Evolutionary conservation across 164 flowering plant species (phyloP).

Genomic region (Kingdonia uniflora): DNA sequence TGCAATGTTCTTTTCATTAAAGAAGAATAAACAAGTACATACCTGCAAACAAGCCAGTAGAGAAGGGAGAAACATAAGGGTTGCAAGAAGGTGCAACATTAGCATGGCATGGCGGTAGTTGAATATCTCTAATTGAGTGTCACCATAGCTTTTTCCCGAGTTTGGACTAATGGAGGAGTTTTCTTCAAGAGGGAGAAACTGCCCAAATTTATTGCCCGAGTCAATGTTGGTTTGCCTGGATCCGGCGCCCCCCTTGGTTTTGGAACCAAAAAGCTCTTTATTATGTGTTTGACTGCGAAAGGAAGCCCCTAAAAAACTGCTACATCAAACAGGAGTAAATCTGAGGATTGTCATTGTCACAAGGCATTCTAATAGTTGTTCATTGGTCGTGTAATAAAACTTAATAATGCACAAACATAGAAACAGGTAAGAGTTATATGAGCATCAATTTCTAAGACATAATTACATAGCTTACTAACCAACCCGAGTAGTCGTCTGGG

Average conservation of each 20-base stretch:
- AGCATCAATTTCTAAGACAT: too few species aligned
- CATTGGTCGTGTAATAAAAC: not conserved
- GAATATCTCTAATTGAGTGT: conserved; percentile 77
- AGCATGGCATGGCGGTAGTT: conserved; percentile 77
- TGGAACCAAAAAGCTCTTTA: conserved; percentile 32
- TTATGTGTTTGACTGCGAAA: conserved; percentile 56
- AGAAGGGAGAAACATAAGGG: conserved; percentile 83
- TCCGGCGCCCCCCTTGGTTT: conserved; percentile 14
- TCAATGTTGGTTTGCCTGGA: conserved; percentile 15
- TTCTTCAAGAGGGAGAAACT: conserved; percentile 28
- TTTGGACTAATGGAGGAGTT: conserved; percentile 35
- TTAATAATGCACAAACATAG: not conserved
- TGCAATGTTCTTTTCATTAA: not conserved
- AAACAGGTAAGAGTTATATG: not conserved
- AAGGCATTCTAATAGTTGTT: not conserved
- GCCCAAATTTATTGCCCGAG: conserved; percentile 16
- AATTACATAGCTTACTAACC: too few species aligned
- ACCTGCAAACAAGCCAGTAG: conserved; percentile 89
- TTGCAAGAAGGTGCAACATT: conserved; percentile 59
- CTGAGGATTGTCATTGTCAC: conserved; percentile 15
- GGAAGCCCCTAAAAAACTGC: conserved; percentile 83
- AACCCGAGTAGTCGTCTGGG: too few species aligned
- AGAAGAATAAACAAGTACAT: conserved; percentile 5
- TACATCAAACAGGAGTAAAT: conserved; percentile 17
- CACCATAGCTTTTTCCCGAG: conserved; percentile 52